Conservation (phyloP, 78 protist genomes). For the Polysphondylium violaceum region DNA sequence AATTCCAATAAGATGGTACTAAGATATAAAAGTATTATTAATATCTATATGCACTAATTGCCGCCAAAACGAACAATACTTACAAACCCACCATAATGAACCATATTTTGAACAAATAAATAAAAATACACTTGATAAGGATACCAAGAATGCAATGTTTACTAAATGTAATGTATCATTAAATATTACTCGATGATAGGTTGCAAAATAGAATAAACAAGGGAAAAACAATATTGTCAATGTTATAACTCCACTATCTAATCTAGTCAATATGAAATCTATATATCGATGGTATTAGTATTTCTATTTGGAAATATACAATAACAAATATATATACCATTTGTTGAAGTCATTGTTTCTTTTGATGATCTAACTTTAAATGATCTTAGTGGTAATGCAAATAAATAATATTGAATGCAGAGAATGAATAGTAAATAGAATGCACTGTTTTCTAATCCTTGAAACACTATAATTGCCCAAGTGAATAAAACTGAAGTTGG, state of each 20-base stretch:
- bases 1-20: conserved; percentile 36
- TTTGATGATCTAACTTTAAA: conserved; percentile 42
- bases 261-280: conserved; percentile 55
- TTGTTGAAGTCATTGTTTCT: conserved; percentile 5
- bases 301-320: background rate
- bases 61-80: background rate
- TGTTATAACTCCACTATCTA: conserved; percentile 49
- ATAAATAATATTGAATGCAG: conserved; percentile 2
- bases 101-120: conserved; percentile 1
- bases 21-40: background rate
- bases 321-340: conserved; percentile 10
- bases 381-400: conserved; percentile 43
- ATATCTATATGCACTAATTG: background rate
- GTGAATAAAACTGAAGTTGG: conserved; percentile 35
- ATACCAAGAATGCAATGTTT: background rate
- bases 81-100: conserved; percentile 43
- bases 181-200: conserved; percentile 15
- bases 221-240: conserved; percentile 25
- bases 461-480: conserved; percentile 17
- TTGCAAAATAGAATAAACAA: conserved; percentile 20
- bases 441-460: conserved; percentile 24
- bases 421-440: conserved; percentile 14
- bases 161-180: background rate
- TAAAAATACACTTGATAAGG: conserved; percentile 17
- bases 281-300: background rate